phyloP scores from a whole-genome alignment of 163 green algal genomes.

The Chlamydomonas reinhardtii region DNA sequence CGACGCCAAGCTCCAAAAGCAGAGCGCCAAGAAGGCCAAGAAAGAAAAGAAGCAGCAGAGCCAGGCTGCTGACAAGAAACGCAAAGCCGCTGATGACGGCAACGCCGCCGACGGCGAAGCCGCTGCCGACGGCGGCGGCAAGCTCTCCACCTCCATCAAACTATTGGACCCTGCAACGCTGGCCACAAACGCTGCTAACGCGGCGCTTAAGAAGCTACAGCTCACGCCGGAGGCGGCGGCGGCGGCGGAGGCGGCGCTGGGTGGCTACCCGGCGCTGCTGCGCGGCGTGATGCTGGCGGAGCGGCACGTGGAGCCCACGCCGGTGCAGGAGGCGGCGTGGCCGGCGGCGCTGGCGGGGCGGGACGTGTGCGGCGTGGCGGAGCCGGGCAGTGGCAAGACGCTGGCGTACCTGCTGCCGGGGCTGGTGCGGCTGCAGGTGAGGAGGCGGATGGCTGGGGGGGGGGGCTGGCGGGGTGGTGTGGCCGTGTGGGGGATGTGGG shows the following conservation, averaged over 20 bases:
- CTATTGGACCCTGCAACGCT: conserved; percentile 39
- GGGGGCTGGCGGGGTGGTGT: neutral
- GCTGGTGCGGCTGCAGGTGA: conserved; percentile 52
- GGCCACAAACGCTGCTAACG: conserved; percentile 9
- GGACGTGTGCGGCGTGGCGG: conserved; percentile 75
- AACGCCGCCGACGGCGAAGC: neutral
- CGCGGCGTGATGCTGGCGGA: conserved; percentile 75
- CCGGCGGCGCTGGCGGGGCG: conserved; percentile 40
- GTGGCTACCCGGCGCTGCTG: conserved; percentile 62
- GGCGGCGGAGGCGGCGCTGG: conserved; percentile 27
- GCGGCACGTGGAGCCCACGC: conserved; percentile 77
- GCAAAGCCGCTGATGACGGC: neutral
- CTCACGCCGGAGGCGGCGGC: neutral
- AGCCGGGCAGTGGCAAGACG: conserved; percentile 94
- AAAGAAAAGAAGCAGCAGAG: neutral
- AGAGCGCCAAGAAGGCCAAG: neutral
- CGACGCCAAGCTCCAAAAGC: neutral
- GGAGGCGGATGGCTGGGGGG: neutral
- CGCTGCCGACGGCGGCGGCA: neutral
- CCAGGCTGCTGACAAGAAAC: neutral
- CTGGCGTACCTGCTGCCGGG: conserved; percentile 90
- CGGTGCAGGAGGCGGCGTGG: conserved; percentile 64
- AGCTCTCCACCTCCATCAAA: conserved; percentile 28
- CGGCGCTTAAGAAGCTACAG: neutral
- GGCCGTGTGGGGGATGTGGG: neutral